These are phyloP conservation scores for Fistulinella cinereoalba DNA, from an alignment of 1,284 basidiomycete genomes.

Conservation along the genomic window DNA sequence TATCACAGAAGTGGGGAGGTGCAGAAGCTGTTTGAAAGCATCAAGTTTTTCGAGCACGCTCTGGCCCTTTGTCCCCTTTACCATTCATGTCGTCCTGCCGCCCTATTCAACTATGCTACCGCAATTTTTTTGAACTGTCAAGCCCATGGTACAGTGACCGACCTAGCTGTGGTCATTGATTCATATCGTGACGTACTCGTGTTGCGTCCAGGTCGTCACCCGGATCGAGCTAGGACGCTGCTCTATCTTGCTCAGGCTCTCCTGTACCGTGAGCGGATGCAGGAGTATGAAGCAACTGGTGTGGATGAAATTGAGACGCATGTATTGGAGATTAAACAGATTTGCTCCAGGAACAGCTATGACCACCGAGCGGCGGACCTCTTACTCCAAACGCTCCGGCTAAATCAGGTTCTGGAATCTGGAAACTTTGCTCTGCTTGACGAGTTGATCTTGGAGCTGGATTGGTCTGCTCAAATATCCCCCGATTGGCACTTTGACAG, in stretches of 20 bases:
- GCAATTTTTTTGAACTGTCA: neutral
- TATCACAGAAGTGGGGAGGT: neutral
- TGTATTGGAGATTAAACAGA: no score
- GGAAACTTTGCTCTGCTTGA: no score
- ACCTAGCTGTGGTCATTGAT: neutral
- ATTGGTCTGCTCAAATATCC: no score
- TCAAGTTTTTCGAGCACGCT: neutral
- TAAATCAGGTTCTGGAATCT: no score
- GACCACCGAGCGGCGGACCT: no score
- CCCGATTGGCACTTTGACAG: no score
- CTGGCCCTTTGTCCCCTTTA: neutral
- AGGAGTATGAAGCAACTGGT: no score
- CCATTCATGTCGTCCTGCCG: neutral
- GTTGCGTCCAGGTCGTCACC: neutral
- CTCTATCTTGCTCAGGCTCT: neutral
- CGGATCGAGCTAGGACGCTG: neutral
- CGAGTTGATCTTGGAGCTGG: no score
- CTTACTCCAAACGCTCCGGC: no score
- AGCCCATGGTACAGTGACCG: neutral
- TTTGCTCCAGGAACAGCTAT: no score
- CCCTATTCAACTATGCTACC: neutral
- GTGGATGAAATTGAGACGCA: no score
- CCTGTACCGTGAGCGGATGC: neutral
- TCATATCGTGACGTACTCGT: neutral
- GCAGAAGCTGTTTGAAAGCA: neutral